A percentile compares a stretch with the other conserved stretches of the same genome.
phyloP scores from a whole-genome alignment of 352 stramenopile genomes.

The Halophytophthora batemanensis region DNA sequence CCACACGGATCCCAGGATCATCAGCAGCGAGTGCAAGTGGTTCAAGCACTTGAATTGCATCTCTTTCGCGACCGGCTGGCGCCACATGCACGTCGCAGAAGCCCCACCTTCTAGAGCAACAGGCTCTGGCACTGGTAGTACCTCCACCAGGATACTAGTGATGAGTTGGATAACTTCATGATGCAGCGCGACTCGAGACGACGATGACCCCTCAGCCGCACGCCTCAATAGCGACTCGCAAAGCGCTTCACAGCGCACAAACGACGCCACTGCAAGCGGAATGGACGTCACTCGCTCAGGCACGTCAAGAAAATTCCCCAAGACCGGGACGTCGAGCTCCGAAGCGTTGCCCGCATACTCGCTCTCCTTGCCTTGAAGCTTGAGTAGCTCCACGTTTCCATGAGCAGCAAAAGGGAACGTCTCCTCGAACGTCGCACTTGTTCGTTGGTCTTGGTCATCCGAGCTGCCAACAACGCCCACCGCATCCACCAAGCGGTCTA shows the following conservation, averaged over 20 bases:
- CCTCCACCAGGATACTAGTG: slow-evolving; percentile 77
- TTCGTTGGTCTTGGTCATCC: slow-evolving; percentile 10
- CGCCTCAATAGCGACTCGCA: slow-evolving; percentile 79
- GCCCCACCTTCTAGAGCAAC: slow-evolving; percentile 16
- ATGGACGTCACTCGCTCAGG: slow-evolving; percentile 77
- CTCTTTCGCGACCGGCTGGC: slow-evolving; percentile 63
- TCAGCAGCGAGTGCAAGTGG: slow-evolving; percentile 69
- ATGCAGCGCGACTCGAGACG: slow-evolving; percentile 86
- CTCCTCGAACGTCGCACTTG: slow-evolving; percentile 32
- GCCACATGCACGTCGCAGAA: slow-evolving; percentile 59
- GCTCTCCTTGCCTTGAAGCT: slow-evolving; percentile 53
- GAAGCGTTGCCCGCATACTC: slow-evolving; percentile 77
- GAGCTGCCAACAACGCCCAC: slow-evolving; percentile 18
- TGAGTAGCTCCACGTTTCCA: slow-evolving; percentile 59
- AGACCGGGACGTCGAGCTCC: slow-evolving; percentile 53
- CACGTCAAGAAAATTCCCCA: slow-evolving; percentile 85
- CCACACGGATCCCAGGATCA: slow-evolving; percentile 84
- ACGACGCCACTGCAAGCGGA: slow-evolving; percentile 67
- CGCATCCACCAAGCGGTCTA: slow-evolving; percentile 44
- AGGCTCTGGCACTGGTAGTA: slow-evolving; percentile 67
- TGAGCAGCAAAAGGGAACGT: slow-evolving; percentile 45
- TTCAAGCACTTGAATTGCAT: slow-evolving; percentile 81
- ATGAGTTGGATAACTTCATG: slow-evolving; percentile 88
- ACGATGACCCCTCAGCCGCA: slow-evolving; percentile 84
- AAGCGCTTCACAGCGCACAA: slow-evolving; percentile 73